Evolutionary conservation across 805 yeast genomes (phyloP).

Genomic region (Wickerhamomyces strasburgensis): DNA sequence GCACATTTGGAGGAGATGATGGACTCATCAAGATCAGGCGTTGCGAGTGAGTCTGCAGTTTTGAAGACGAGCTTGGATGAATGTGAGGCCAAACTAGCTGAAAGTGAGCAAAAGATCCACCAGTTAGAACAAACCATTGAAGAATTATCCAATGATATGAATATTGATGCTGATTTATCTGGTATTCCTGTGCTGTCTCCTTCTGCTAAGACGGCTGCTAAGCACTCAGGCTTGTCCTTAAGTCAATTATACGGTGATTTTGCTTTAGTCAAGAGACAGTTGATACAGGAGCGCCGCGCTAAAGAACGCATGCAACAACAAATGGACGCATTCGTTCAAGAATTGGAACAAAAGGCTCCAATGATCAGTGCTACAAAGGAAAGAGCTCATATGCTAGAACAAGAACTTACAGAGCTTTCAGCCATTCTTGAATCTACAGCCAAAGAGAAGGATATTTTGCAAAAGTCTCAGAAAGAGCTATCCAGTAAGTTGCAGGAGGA

Average conservation of each 20-base stretch:
- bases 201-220: conserved; percentile 50
- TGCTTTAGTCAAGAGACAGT: conserved; percentile 56
- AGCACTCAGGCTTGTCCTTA: conserved; percentile 49
- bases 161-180: conserved; percentile 16
- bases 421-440: conserved; percentile 49
- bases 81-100: conserved; percentile 42
- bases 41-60: conserved; percentile 51
- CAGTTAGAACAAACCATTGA: conserved; percentile 43
- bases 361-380: conserved; percentile 61
- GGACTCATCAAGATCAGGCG: conserved; percentile 15
- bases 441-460: conserved; percentile 40
- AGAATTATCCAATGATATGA: conserved; percentile 28
- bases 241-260: conserved; percentile 64
- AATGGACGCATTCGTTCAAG: conserved; percentile 65
- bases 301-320: conserved; percentile 68
- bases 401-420: conserved; percentile 50
- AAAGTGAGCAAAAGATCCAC: conserved; percentile 37
- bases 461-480: conserved; percentile 20
- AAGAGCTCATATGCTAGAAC: conserved; percentile 51
- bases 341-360: conserved; percentile 77
- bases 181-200: conserved; percentile 40
- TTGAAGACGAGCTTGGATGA: conserved; percentile 56
- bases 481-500: conserved; percentile 25
- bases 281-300: conserved; percentile 64
- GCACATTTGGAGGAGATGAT: conserved; percentile 43